Evolutionary conservation across 1,139 yeast genomes (phyloP).

Genomic region (Arxiozyma telluris): DNA sequence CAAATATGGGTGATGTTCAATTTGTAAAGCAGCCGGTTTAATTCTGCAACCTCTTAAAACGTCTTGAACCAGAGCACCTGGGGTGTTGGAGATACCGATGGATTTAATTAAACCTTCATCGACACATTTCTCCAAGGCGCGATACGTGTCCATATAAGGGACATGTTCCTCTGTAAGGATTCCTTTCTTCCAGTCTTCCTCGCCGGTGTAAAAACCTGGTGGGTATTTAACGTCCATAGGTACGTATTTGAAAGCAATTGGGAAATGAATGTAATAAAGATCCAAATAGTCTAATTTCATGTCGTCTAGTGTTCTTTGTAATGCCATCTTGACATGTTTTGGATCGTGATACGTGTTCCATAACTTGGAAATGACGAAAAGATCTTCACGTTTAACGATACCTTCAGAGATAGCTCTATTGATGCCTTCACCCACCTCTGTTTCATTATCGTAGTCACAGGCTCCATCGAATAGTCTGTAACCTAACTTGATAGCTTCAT

Average conservation of each 20-base stretch:
- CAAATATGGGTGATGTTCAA: slow-evolving; percentile 89
- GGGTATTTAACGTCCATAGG: slow-evolving; percentile 69
- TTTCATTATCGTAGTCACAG: slow-evolving; percentile 68
- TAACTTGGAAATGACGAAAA: slow-evolving; percentile 67
- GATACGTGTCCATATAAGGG: slow-evolving; percentile 72
- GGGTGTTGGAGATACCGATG: slow-evolving; percentile 79
- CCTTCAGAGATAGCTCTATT: slow-evolving; percentile 58
- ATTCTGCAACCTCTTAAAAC: slow-evolving; percentile 62
- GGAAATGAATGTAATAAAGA: slow-evolving; percentile 72
- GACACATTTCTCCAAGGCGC: slow-evolving; percentile 59
- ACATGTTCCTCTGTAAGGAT: slow-evolving; percentile 52
- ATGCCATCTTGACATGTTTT: slow-evolving; percentile 41
- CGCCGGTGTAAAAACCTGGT: slow-evolving; percentile 62
- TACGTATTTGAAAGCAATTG: slow-evolving; percentile 63
- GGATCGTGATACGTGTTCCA: slow-evolving; percentile 73
- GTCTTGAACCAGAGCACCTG: slow-evolving; percentile 67
- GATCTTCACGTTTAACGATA: slow-evolving; percentile 58
- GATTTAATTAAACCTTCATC: slow-evolving; percentile 59
- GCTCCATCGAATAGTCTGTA: slow-evolving; percentile 75
- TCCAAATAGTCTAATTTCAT: slow-evolving; percentile 62
- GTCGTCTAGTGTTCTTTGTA: slow-evolving; percentile 55
- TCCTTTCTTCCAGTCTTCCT: slow-evolving; percentile 37
- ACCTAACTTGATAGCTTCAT: slow-evolving; percentile 60
- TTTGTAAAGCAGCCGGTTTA: slow-evolving; percentile 71
- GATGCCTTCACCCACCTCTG: slow-evolving; percentile 64